Conservation (phyloP, 225 moss, liverwort and hornwort genomes). For the Physcomitrium patens region DNA sequence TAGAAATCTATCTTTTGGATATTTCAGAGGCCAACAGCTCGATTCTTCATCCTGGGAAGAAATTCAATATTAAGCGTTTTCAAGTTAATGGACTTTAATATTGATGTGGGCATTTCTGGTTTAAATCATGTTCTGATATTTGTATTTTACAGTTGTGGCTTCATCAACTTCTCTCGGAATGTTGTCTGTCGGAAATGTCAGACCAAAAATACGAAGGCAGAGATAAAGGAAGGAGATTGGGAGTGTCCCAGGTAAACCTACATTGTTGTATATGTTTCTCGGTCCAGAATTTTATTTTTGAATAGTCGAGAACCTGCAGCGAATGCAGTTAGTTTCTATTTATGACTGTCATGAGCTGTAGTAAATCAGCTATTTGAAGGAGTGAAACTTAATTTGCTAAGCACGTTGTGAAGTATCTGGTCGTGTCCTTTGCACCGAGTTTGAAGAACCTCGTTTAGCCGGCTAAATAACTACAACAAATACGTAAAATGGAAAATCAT, state of each 20-base stretch:
- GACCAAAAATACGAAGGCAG: constrained; percentile 19
- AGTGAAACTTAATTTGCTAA: constrained; percentile 11
- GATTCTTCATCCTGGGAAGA: not conserved
- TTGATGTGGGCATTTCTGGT: not conserved
- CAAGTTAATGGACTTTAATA: not conserved
- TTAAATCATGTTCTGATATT: not conserved
- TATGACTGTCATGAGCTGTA: not conserved
- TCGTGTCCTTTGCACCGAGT: not conserved
- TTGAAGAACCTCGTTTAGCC: not conserved
- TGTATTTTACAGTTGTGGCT: constrained; percentile 48
- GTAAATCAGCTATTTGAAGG: not conserved
- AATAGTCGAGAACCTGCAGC: not conserved
- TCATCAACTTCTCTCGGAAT: constrained; percentile 66
- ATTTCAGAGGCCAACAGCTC: not conserved
- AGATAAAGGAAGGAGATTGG: constrained; percentile 64
- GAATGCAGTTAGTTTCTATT: not conserved
- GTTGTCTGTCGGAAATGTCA: constrained; percentile 56
- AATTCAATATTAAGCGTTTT: not conserved
- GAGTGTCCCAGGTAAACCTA: constrained; percentile 56
- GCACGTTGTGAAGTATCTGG: not conserved
- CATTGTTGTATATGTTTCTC: not conserved
- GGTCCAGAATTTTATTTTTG: not conserved
- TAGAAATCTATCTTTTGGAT: not conserved
- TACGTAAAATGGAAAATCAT: not conserved
- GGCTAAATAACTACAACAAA: not conserved